Evolutionary conservation across 2,329 filamentous ascomycete genomes (phyloP).

Genomic region (Cladobotryum mycophilum): DNA sequence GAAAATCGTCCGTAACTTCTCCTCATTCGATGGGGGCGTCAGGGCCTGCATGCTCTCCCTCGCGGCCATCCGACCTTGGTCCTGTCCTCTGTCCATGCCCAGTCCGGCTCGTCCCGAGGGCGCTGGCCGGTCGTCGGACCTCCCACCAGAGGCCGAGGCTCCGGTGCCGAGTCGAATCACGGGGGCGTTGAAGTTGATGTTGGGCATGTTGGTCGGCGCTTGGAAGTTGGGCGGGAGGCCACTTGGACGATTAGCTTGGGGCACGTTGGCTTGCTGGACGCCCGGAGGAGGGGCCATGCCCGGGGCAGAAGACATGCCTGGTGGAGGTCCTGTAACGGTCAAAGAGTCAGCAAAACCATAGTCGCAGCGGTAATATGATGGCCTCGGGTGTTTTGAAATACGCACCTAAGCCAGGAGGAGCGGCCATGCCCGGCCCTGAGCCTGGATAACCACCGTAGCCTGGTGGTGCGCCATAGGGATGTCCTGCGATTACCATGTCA

Average conservation of each 20-base stretch:
- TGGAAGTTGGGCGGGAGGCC: conserved; percentile 80
- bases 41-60: conserved; percentile 66
- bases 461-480: conserved; percentile 66
- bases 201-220: conserved; percentile 84
- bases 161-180: conserved; percentile 87
- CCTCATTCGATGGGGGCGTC: conserved; percentile 78
- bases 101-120: conserved; percentile 38
- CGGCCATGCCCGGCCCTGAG: conserved; percentile 61
- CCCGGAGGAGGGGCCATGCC: conserved; percentile 74
- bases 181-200: conserved; percentile 96
- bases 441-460: conserved; percentile 64
- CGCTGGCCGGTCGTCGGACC: conserved; percentile 30
- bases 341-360: conserved; percentile 13
- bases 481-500: conserved; percentile 5
- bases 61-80: conserved; percentile 60
- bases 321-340: conserved; percentile 56
- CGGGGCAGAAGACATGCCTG: conserved; percentile 73
- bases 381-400: conserved; percentile 8
- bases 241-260: conserved; percentile 73
- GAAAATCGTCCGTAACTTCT: conserved; percentile 87
- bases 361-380: conserved; percentile 1
- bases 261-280: conserved; percentile 66
- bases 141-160: conserved; percentile 48
- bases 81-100: conserved; percentile 59
- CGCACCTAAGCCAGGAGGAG: conserved; percentile 78